Percentiles rank a stretch among this genome's conserved stretches.
Evolutionary conservation across 768 basidiomycete species (phyloP).

Genomic region (Mycena rosella): DNA sequence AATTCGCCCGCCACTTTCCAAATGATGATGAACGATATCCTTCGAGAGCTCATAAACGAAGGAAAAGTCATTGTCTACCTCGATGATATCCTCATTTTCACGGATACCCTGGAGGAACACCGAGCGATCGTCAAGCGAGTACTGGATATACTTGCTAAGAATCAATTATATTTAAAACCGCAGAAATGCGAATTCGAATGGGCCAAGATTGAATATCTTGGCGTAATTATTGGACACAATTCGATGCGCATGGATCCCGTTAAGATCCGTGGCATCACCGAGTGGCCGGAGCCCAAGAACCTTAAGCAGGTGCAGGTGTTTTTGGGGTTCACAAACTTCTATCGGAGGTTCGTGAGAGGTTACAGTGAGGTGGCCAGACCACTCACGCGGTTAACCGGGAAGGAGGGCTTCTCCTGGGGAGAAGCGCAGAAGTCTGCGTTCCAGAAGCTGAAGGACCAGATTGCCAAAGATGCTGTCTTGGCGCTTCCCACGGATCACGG

Average conservation of each 20-base stretch:
- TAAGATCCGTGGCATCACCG: not conserved
- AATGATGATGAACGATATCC: constrained; percentile 17
- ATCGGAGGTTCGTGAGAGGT: no score
- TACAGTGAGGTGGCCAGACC: not conserved
- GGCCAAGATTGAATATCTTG: constrained; percentile 38
- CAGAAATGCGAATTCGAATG: constrained; percentile 17
- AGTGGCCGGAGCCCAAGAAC: constrained; percentile 1
- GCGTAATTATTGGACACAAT: constrained; percentile 8
- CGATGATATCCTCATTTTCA: constrained; percentile 49
- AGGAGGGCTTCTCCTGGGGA: not conserved
- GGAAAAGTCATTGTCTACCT: constrained; percentile 47
- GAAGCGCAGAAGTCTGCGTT: not conserved
- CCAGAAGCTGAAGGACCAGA: constrained; percentile 2
- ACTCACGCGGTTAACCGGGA: constrained; percentile 11
- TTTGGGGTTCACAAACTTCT: no score
- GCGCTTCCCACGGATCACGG: not conserved
- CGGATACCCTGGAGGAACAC: constrained; percentile 39
- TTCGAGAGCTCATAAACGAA: constrained; percentile 41
- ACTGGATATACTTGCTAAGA: constrained; percentile 17
- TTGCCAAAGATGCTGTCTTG: not conserved
- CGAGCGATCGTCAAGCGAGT: constrained; percentile 29
- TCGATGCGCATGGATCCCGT: constrained; percentile 11
- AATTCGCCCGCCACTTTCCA: not conserved
- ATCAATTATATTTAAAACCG: constrained; percentile 19
- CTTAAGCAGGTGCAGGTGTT: no score